These are phyloP conservation scores for Backusella liffmaniae DNA, from an alignment of 192 early-diverging fungal species.

Conservation along the genomic window DNA sequence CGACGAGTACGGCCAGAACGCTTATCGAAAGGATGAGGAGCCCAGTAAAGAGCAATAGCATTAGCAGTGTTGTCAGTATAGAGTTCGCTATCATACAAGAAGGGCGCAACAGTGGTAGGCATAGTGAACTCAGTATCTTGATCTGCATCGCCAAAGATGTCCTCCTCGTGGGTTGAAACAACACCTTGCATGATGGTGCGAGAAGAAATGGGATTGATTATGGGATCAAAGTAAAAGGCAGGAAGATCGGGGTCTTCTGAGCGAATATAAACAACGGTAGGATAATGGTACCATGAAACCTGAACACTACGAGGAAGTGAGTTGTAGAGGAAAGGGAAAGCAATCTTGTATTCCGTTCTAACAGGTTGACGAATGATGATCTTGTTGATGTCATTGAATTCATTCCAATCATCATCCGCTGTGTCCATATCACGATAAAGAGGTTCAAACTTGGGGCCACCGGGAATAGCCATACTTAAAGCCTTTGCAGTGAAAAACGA, in stretches of 20 bases:
- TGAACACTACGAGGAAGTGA: slow-evolving; percentile 92
- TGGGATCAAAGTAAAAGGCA: slow-evolving; percentile 96
- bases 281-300: slow-evolving; percentile 91
- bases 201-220: slow-evolving; percentile 96
- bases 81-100: slow-evolving; percentile 72
- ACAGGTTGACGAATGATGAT: slow-evolving; percentile 99
- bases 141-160: slow-evolving; percentile 75
- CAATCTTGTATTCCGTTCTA: slow-evolving; percentile 98
- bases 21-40: slow-evolving; percentile 95
- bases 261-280: slow-evolving; percentile 84
- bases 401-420: slow-evolving; percentile 99
- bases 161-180: slow-evolving; percentile 55
- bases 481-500: slow-evolving; percentile 97
- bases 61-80: slow-evolving; percentile 92
- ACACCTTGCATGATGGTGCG: slow-evolving; percentile 58
- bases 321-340: slow-evolving; percentile 98
- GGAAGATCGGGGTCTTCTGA: slow-evolving; percentile 95
- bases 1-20: slow-evolving; percentile 88
- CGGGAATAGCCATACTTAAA: slow-evolving; percentile 96
- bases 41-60: slow-evolving; percentile 95
- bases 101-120: slow-evolving; percentile 74
- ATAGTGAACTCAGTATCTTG: slow-evolving; percentile 85
- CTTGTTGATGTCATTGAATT: slow-evolving; percentile 99
- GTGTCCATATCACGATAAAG: slow-evolving; percentile 95
- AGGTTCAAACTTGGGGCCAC: slow-evolving; percentile 98